phyloP scores from a whole-genome alignment of 2,329 filamentous ascomycete species.

The Elsinoe arachidis region DNA sequence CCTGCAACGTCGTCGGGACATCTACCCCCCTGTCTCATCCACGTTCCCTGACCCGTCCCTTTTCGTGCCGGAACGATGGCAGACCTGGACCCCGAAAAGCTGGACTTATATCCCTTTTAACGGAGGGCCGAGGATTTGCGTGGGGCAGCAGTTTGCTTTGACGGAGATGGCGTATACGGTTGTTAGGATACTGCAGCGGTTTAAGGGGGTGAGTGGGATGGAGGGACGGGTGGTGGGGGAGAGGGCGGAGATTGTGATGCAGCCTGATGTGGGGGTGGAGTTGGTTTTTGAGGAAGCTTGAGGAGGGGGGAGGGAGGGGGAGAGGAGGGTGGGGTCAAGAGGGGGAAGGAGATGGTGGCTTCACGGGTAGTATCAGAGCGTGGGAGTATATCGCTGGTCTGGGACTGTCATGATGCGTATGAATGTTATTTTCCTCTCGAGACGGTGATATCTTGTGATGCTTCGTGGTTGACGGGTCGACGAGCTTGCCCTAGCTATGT shows the following conservation, averaged over 20 bases:
- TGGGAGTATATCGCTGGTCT: no score
- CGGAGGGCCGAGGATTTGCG: constrained; percentile 41
- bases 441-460: no score
- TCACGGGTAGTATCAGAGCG: not conserved
- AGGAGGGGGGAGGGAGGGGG: not conserved
- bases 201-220: constrained; percentile 33
- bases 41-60: constrained; percentile 32
- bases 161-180: constrained; percentile 44
- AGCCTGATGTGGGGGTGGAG: constrained; percentile 34
- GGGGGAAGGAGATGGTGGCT: not conserved
- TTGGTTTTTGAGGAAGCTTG: constrained; percentile 28
- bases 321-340: not conserved
- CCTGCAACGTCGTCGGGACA: constrained; percentile 42
- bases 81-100: constrained; percentile 39
- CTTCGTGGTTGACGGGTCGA: no score
- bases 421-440: no score
- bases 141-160: constrained; percentile 44
- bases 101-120: constrained; percentile 45
- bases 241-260: constrained; percentile 41
- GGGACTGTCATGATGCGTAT: no score
- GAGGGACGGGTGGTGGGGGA: constrained; percentile 28
- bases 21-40: constrained; percentile 35
- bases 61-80: constrained; percentile 44
- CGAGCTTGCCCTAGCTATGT: no score
- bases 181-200: constrained; percentile 39